Conservation (phyloP, 2,329 filamentous ascomycete genomes). For the Hirsutella minnesotensis region DNA sequence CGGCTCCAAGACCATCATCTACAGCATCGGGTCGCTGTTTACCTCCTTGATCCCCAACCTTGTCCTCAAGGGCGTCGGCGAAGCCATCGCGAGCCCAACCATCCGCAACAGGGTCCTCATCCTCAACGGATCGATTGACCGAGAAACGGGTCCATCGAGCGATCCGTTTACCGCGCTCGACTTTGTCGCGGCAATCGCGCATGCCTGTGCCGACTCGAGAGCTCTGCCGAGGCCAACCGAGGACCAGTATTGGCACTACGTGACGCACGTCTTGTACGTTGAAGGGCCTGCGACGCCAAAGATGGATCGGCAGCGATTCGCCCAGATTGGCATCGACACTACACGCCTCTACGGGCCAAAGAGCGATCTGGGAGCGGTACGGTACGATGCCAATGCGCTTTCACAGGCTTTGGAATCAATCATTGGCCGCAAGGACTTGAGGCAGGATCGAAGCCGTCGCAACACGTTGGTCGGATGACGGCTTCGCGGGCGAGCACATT, state of each 20-base stretch:
- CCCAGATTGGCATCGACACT: constrained; percentile 60
- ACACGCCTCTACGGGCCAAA: constrained; percentile 65
- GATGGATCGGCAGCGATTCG: constrained; percentile 56
- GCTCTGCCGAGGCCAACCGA: constrained; percentile 26
- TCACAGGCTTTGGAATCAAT: constrained; percentile 66
- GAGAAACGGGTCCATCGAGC: constrained; percentile 66
- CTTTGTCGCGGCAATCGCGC: constrained; percentile 70
- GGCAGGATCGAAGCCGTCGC: constrained; percentile 26
- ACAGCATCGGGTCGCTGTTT: constrained; percentile 89
- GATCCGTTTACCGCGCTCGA: constrained; percentile 61
- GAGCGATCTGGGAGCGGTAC: constrained; percentile 26
- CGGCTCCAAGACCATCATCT: constrained; percentile 59
- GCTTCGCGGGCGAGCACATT: no score
- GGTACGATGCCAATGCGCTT: constrained; percentile 68
- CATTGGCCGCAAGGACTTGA: constrained; percentile 43
- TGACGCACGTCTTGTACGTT: constrained; percentile 75
- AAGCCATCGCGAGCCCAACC: constrained; percentile 32
- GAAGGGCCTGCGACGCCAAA: constrained; percentile 57
- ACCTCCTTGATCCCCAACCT: constrained; percentile 79
- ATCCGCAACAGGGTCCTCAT: constrained; percentile 66
- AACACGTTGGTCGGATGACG: constrained; percentile 29
- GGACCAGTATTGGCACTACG: constrained; percentile 51
- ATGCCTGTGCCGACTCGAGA: constrained; percentile 59
- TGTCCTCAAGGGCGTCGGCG: constrained; percentile 62
- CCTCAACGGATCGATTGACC: constrained; percentile 71